A percentile compares a stretch with the other conserved stretches of the same genome.
Evolutionary conservation across 192 early-diverging fungal species (phyloP).

Genomic region (Geosiphon pyriformis): DNA sequence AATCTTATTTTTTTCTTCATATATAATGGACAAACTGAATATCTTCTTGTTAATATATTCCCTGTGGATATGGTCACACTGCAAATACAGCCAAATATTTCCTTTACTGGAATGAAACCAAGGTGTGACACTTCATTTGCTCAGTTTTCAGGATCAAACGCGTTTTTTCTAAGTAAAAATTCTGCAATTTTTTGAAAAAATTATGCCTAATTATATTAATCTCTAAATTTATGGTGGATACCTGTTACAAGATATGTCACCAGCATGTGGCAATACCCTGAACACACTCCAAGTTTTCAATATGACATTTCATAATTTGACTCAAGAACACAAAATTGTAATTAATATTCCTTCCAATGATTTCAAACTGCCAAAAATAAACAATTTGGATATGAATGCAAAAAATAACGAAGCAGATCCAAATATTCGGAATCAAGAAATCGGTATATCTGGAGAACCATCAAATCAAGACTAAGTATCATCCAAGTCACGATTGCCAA

Average conservation of each 20-base stretch:
- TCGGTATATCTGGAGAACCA: too few relatives aligned
- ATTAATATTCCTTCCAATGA: background rate
- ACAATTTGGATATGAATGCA: background rate
- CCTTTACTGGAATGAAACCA: background rate
- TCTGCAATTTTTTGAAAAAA: background rate
- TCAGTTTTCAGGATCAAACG: background rate
- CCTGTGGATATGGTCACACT: background rate
- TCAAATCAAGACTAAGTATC: background rate
- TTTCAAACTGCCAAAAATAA: background rate
- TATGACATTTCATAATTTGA: background rate
- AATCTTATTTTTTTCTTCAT: background rate
- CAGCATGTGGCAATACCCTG: background rate
- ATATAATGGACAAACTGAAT: background rate
- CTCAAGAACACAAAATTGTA: background rate
- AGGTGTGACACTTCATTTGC: background rate
- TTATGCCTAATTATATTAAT: too few relatives aligned
- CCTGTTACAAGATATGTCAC: background rate
- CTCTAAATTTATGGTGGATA: background rate
- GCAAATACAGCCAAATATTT: background rate
- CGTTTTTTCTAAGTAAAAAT: background rate
- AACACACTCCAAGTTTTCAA: background rate
- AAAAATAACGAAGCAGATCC: too few relatives aligned
- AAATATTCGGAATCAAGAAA: too few relatives aligned
- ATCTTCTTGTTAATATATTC: background rate
- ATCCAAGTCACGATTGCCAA: background rate